Evolutionary conservation across 2,329 filamentous ascomycete genomes (phyloP).

Genomic region (Rachicladosporium sp.): DNA sequence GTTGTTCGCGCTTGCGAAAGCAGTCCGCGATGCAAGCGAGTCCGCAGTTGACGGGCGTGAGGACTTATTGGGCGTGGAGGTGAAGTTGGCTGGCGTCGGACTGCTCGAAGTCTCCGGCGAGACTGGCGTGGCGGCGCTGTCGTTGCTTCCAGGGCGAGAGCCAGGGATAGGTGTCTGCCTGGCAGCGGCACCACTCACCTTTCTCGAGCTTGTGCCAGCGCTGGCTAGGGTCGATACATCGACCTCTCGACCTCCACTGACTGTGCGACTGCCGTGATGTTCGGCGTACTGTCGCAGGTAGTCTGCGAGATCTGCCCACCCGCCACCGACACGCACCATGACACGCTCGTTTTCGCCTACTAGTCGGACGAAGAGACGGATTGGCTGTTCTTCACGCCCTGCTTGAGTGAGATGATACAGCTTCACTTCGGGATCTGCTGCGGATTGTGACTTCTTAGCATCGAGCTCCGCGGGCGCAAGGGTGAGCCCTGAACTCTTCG

Average conservation of each 20-base stretch:
- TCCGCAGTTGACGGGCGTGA: too few relatives aligned
- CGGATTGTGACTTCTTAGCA: constrained; percentile 12
- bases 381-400: constrained; percentile 64
- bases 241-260: constrained; percentile 45
- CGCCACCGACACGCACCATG: constrained; percentile 94
- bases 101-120: too few relatives aligned
- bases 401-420: constrained; percentile 82
- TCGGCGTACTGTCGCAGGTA: constrained; percentile 87
- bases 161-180: neutral
- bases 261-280: constrained; percentile 69
- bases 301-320: constrained; percentile 95
- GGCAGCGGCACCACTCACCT: constrained; percentile 11
- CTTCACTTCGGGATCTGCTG: constrained; percentile 54
- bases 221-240: constrained; percentile 29
- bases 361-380: constrained; percentile 86
- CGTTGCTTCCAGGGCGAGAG: neutral
- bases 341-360: constrained; percentile 90
- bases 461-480: constrained; percentile 25
- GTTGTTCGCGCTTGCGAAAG: neutral
- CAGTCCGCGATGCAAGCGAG: too few relatives aligned
- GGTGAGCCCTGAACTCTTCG: constrained; percentile 10
- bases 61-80: too few relatives aligned
- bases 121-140: neutral
- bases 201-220: too few relatives aligned
- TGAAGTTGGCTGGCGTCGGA: too few relatives aligned